phyloP scores from a whole-genome alignment of 768 basidiomycete genomes.

The Amanita muscaria region DNA sequence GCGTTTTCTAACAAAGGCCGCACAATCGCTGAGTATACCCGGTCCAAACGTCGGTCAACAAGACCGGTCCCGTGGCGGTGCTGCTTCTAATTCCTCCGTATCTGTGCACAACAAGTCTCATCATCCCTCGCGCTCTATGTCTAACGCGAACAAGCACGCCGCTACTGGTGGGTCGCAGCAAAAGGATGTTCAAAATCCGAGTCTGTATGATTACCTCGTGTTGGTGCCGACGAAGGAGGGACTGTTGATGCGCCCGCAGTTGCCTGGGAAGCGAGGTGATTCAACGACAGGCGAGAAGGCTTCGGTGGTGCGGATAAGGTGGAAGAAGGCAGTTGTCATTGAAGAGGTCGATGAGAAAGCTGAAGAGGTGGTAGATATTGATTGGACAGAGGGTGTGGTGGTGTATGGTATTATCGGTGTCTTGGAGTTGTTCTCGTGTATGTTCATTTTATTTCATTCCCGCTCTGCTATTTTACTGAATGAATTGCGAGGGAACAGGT shows the following conservation, averaged over 20 bases:
- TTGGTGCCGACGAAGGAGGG: constrained; percentile 51
- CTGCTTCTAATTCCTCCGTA: not conserved
- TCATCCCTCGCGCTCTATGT: not conserved
- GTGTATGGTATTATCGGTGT: constrained; percentile 75
- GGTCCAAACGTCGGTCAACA: constrained; percentile 9
- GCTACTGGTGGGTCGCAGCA: constrained; percentile 42
- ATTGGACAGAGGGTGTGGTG: constrained; percentile 49
- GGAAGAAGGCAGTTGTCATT: constrained; percentile 54
- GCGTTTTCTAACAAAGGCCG: constrained; percentile 30
- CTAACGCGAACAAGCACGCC: not conserved
- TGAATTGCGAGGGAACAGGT: constrained; percentile 35
- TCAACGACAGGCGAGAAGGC: constrained; percentile 11
- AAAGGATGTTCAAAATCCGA: constrained; percentile 63
- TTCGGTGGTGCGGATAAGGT: constrained; percentile 39
- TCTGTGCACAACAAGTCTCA: not conserved
- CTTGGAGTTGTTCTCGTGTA: constrained; percentile 66
- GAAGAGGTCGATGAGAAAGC: constrained; percentile 43
- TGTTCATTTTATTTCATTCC: constrained; percentile 14
- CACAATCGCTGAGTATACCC: constrained; percentile 23
- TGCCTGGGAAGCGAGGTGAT: constrained; percentile 15
- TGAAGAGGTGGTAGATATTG: constrained; percentile 12
- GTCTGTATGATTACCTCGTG: constrained; percentile 62
- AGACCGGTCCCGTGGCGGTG: constrained; percentile 1
- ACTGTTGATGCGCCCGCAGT: constrained; percentile 57
- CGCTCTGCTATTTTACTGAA: constrained; percentile 7